Conservation (phyloP, 768 basidiomycete genomes). For the Boletus pseudopeckii region DNA sequence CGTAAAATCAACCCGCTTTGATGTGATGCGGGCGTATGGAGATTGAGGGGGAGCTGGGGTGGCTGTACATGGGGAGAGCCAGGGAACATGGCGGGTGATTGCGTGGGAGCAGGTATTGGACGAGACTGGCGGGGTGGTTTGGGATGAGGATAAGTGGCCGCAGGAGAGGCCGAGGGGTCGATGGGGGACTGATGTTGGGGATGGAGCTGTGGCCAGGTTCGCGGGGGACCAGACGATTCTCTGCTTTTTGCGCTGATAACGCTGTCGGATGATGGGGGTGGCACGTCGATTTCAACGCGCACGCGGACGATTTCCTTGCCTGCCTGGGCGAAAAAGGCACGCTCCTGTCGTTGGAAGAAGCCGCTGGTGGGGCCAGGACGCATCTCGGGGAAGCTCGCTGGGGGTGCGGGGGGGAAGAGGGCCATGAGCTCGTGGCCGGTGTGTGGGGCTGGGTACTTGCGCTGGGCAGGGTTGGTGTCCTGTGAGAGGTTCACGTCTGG, state of each 20-base stretch:
- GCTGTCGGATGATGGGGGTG: constrained; percentile 20
- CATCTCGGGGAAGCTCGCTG: constrained; percentile 52
- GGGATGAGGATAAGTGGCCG: constrained; percentile 35
- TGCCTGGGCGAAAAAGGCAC: constrained; percentile 76
- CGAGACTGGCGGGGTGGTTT: constrained; percentile 32
- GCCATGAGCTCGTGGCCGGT: constrained; percentile 85
- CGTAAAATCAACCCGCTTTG: constrained; percentile 33
- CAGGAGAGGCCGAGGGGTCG: constrained; percentile 19
- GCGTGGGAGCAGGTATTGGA: constrained; percentile 21
- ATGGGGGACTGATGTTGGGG: constrained; percentile 30
- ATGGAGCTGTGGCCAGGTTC: constrained; percentile 32
- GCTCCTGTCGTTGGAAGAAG: constrained; percentile 73
- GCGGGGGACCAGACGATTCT: constrained; percentile 16
- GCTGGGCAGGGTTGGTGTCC: constrained; percentile 43
- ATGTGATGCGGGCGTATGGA: constrained; percentile 28
- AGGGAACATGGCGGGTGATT: constrained; percentile 28
- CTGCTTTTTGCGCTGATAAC: constrained; percentile 27
- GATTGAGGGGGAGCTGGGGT: constrained; percentile 34
- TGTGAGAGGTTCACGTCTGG: constrained; percentile 65
- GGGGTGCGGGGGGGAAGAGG: constrained; percentile 72
- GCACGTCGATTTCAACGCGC: constrained; percentile 64
- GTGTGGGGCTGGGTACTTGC: constrained; percentile 71
- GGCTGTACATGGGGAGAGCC: constrained; percentile 32
- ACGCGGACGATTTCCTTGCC: constrained; percentile 77
- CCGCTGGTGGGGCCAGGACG: constrained; percentile 64